Conservation (phyloP, 208 protist genomes). For the Crithidia acanthocephali region DNA sequence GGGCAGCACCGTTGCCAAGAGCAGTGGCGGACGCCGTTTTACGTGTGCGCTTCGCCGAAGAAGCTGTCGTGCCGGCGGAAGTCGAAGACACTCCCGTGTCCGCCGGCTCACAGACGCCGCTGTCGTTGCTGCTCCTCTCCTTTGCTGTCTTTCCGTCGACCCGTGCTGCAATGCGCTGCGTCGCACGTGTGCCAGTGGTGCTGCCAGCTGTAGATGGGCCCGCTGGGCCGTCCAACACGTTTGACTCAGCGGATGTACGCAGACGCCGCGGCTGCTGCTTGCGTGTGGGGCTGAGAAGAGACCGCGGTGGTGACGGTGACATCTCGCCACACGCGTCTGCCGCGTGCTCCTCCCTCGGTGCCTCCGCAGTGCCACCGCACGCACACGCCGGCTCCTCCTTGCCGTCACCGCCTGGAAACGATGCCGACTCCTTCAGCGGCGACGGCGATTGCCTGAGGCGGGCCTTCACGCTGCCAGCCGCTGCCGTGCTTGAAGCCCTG, state of each 20-base stretch:
- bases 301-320: neutral
- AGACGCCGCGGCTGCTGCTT: neutral
- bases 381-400: no score
- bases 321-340: neutral
- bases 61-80: neutral
- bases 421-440: no score
- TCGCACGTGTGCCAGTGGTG: no score
- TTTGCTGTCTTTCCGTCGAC: neutral
- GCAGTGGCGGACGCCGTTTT: neutral
- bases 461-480: no score
- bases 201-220: no score
- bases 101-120: no score
- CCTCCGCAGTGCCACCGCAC: no score
- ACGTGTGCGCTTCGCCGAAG: neutral
- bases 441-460: no score
- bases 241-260: neutral
- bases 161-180: no score
- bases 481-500: no score
- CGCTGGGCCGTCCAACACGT: neutral
- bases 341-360: no score
- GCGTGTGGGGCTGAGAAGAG: neutral
- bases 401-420: no score
- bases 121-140: neutral
- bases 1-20: neutral
- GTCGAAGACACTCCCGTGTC: neutral